Percentiles rank a stretch among this genome's conserved stretches.
Evolutionary conservation across 805 yeast genomes (phyloP).

Genomic region (Saccharomycopsis malanga): DNA sequence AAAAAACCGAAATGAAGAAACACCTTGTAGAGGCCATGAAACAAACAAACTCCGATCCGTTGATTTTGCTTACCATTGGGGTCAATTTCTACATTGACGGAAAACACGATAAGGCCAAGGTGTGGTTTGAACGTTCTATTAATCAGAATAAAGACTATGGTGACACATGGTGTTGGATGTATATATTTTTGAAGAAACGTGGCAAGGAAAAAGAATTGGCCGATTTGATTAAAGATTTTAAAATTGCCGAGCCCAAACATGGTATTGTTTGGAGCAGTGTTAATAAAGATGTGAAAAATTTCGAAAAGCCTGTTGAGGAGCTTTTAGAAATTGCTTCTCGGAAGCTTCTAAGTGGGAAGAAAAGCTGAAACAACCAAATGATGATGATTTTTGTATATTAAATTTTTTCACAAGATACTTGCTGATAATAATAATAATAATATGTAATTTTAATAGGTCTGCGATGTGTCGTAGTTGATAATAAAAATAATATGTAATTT

Average conservation of each 20-base stretch:
- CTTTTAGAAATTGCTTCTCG: constrained; percentile 32
- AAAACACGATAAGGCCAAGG: constrained; percentile 52
- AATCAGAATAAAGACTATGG: constrained; percentile 54
- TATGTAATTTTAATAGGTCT: no score
- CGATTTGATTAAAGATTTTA: constrained; percentile 24
- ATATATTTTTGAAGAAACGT: constrained; percentile 40
- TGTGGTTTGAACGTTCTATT: constrained; percentile 71
- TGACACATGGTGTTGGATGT: constrained; percentile 69
- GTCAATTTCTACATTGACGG: constrained; percentile 59
- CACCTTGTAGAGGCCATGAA: constrained; percentile 65
- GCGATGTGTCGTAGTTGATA: no score
- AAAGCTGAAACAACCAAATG: no score
- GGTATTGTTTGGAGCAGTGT: constrained; percentile 57
- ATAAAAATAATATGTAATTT: no score
- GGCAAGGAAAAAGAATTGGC: constrained; percentile 30
- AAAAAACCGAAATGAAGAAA: constrained; percentile 46
- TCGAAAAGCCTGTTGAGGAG: constrained; percentile 35
- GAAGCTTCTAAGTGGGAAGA: constrained; percentile 11
- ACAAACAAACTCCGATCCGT: constrained; percentile 52
- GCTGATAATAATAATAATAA: no score
- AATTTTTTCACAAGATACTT: no score
- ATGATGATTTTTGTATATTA: no score
- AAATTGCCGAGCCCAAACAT: constrained; percentile 27
- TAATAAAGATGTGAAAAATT: constrained; percentile 42
- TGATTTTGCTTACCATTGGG: constrained; percentile 59